A percentile compares a stretch with the other conserved stretches of the same genome.
phyloP scores from a whole-genome alignment of 1,284 basidiomycete species.

The Puccinia hordei region DNA sequence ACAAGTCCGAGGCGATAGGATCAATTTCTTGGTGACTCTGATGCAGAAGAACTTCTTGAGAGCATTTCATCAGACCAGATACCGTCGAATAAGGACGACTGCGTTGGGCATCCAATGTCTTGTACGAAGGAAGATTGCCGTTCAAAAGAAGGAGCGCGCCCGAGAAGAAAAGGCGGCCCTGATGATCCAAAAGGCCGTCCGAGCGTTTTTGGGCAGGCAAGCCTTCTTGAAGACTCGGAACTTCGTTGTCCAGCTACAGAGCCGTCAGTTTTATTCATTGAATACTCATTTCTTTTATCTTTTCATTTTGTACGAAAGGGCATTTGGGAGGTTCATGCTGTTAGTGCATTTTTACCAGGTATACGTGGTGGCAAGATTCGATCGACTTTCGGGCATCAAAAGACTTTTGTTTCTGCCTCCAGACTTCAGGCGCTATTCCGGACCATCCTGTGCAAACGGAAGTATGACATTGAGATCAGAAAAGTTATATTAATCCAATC shows the following conservation, averaged over 20 bases:
- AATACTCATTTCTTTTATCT: background rate
- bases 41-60: constrained; percentile 96
- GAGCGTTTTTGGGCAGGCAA: constrained; percentile 75
- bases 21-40: constrained; percentile 87
- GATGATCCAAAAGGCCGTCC: constrained; percentile 73
- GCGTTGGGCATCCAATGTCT: constrained; percentile 87
- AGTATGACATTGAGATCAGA: constrained; percentile 69
- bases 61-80: constrained; percentile 78
- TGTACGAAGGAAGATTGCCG: constrained; percentile 85
- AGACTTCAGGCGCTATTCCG: constrained; percentile 82
- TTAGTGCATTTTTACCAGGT: constrained; percentile 66
- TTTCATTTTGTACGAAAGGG: constrained; percentile 21
- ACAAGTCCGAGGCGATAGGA: constrained; percentile 78
- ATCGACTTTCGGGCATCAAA: constrained; percentile 67
- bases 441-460: constrained; percentile 75
- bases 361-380: constrained; percentile 80
- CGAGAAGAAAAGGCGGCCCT: constrained; percentile 75
- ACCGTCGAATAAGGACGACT: constrained; percentile 70
- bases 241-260: constrained; percentile 76
- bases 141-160: constrained; percentile 70
- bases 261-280: constrained; percentile 67
- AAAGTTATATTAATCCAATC: constrained; percentile 86
- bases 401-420: constrained; percentile 70
- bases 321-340: background rate
- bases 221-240: constrained; percentile 69